These are phyloP conservation scores for Mrakia frigida DNA, from an alignment of 768 basidiomycete genomes.

Conservation along the genomic window DNA sequence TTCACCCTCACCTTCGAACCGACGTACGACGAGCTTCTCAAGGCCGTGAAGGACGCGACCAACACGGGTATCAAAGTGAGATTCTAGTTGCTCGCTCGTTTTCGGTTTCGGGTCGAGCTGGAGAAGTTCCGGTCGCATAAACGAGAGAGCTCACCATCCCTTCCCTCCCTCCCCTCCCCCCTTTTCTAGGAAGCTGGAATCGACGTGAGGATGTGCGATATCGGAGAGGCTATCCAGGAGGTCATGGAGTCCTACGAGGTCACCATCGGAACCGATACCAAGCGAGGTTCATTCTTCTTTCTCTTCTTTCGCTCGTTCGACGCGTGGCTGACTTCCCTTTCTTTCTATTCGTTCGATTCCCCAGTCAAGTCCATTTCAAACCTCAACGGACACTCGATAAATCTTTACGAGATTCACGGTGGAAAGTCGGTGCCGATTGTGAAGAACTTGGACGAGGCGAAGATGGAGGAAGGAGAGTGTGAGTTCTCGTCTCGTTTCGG, in stretches of 20 bases:
- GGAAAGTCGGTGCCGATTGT: constrained; percentile 88
- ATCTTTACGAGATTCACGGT: constrained; percentile 80
- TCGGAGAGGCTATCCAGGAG: constrained; percentile 88
- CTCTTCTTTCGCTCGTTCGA: constrained; percentile 32
- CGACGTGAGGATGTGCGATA: constrained; percentile 85
- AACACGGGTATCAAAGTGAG: constrained; percentile 79
- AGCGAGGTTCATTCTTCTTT: constrained; percentile 56
- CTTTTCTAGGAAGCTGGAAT: constrained; percentile 83
- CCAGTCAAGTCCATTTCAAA: constrained; percentile 89
- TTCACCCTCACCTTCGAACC: constrained; percentile 79
- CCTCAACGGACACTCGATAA: constrained; percentile 90
- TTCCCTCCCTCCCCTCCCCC: background rate
- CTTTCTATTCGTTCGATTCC: background rate
- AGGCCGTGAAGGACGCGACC: constrained; percentile 90
- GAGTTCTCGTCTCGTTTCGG: background rate
- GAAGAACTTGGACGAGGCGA: constrained; percentile 80
- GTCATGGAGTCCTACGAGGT: constrained; percentile 99
- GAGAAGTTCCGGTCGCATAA: background rate
- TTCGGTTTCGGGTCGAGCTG: background rate
- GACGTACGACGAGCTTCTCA: constrained; percentile 79
- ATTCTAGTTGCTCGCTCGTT: background rate
- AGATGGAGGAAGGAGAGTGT: constrained; percentile 98
- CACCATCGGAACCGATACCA: constrained; percentile 74
- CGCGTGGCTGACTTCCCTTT: background rate
- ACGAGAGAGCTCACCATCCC: background rate